Conservation (phyloP, 805 yeast species). For the Starmerella potacharoeniae region DNA sequence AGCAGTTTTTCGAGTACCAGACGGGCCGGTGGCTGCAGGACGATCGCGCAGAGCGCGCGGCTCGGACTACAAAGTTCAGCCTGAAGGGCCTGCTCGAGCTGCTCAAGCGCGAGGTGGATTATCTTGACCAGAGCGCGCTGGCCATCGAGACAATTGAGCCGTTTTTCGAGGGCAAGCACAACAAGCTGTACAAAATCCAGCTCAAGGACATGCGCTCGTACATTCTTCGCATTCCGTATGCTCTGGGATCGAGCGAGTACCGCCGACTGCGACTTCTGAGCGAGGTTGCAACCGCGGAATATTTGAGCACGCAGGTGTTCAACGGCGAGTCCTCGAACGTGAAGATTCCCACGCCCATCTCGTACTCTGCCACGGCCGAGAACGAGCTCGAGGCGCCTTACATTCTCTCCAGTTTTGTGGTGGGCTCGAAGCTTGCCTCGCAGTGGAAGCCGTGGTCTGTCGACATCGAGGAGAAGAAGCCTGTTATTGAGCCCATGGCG, state of each 20-base stretch:
- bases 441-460: constrained; percentile 75
- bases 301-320: constrained; percentile 32
- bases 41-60: constrained; percentile 60
- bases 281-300: constrained; percentile 92
- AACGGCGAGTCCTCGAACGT: constrained; percentile 44
- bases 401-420: constrained; percentile 66
- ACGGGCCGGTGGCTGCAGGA: constrained; percentile 94
- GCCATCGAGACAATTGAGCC: constrained; percentile 62
- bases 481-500: constrained; percentile 56
- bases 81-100: constrained; percentile 55
- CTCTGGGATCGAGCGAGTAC: constrained; percentile 51
- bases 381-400: constrained; percentile 66
- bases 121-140: constrained; percentile 27
- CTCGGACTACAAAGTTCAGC: constrained; percentile 70
- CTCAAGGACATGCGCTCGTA: constrained; percentile 51
- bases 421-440: constrained; percentile 76
- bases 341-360: constrained; percentile 26
- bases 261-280: constrained; percentile 52
- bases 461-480: constrained; percentile 41
- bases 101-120: constrained; percentile 23
- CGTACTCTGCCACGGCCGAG: constrained; percentile 50
- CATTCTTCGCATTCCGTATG: constrained; percentile 80
- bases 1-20: constrained; percentile 64
- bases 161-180: constrained; percentile 89
- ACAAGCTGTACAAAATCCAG: constrained; percentile 67